Conservation (phyloP, 257 asterid genomes). For the Nicotiana noctiflora region DNA sequence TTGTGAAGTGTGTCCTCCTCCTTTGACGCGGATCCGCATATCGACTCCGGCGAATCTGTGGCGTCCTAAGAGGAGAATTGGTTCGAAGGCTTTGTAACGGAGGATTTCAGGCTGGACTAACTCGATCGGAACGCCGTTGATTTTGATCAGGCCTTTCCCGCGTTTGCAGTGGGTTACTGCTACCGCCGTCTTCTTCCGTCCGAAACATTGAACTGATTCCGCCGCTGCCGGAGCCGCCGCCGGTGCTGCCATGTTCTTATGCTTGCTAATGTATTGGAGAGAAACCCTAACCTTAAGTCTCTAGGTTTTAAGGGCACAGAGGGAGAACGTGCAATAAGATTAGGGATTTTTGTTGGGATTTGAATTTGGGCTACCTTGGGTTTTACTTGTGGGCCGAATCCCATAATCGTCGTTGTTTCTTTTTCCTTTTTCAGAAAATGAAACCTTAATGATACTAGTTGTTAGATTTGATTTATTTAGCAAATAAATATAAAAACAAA, state of each 20-base stretch:
- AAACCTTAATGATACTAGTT: no score
- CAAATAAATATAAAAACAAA: no score
- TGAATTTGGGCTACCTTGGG: background rate
- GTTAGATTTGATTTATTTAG: no score
- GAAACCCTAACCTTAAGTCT: background rate
- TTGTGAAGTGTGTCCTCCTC: slow-evolving; percentile 5
- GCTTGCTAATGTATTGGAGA: background rate
- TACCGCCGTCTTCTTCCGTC: slow-evolving; percentile 3
- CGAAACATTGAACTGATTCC: slow-evolving; percentile 4
- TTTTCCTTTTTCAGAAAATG: no score
- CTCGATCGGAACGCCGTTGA: slow-evolving; percentile 6
- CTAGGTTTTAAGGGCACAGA: background rate
- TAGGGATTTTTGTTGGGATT: background rate
- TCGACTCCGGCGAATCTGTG: background rate
- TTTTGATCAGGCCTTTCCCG: background rate
- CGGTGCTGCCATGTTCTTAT: background rate
- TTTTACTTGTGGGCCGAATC: background rate
- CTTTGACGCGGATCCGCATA: slow-evolving; percentile 2
- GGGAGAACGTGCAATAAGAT: background rate
- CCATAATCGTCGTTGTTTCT: background rate
- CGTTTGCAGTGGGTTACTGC: slow-evolving; percentile 9
- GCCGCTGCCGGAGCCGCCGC: background rate
- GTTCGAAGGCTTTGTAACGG: background rate
- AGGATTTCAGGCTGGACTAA: background rate
- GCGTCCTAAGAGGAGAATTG: slow-evolving; percentile 4